Evolutionary conservation across 2,329 filamentous ascomycete species (phyloP).

Genomic region (Fusarium annulatum): DNA sequence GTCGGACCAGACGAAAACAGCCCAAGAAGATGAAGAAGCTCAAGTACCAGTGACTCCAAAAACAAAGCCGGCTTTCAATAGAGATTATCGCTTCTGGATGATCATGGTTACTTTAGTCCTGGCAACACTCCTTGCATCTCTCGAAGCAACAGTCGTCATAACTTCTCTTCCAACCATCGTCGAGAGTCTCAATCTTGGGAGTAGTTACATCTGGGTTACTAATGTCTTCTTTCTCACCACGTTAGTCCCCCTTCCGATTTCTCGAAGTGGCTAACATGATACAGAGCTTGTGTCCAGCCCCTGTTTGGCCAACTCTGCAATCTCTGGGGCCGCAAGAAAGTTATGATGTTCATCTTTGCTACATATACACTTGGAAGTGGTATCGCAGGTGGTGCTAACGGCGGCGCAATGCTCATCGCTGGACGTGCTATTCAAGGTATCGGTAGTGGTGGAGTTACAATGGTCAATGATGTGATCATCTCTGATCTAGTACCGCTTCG

Average conservation of each 20-base stretch:
- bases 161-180: slow-evolving; percentile 46
- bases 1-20: neutral
- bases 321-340: slow-evolving; percentile 62
- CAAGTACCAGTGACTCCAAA: neutral
- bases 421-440: slow-evolving; percentile 57
- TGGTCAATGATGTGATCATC: slow-evolving; percentile 50
- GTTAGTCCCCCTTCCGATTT: neutral
- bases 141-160: slow-evolving; percentile 42
- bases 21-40: neutral
- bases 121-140: slow-evolving; percentile 35
- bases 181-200: slow-evolving; percentile 35
- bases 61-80: slow-evolving; percentile 15
- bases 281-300: slow-evolving; percentile 55
- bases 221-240: slow-evolving; percentile 45
- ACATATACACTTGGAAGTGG: slow-evolving; percentile 64
- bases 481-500: slow-evolving; percentile 62
- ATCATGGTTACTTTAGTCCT: slow-evolving; percentile 41
- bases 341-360: slow-evolving; percentile 54
- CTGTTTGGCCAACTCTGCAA: slow-evolving; percentile 62
- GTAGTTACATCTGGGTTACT: slow-evolving; percentile 46
- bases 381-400: slow-evolving; percentile 56
- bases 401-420: slow-evolving; percentile 57
- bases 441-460: slow-evolving; percentile 42
- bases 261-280: neutral
- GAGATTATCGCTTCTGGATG: slow-evolving; percentile 44